Base-by-base conservation (phyloP, 805 yeast species). In the Wickerhamiella galacta region DNA sequence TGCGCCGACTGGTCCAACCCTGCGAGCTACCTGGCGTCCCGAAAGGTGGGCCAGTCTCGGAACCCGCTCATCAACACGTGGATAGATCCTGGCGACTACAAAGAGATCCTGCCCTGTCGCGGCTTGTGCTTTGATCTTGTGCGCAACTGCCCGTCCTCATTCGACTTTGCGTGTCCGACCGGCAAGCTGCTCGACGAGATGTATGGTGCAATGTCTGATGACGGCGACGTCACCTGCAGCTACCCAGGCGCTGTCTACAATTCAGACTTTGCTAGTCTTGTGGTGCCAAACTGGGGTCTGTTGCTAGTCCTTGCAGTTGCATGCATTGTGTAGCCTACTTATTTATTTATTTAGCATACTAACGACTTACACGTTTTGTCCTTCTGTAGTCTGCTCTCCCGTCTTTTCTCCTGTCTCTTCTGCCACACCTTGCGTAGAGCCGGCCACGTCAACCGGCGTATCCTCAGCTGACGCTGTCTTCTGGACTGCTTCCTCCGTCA, bases 91-190 rank as follows among this genome's bases (percentile, higher is more conserved):
- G 62, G 65, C 9, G 49, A 54, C 17, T 87, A 85, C 53, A 74
- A 63, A 44, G 98, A 87, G 54, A 65, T 90, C 3, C 52, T 81
- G 36, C 98, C 98, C 1, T 87, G 98, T 49, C 64, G 76, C 31
- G 74, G 78, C 46, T 66, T 75, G 40, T 90, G 96, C 53, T 61
- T 78, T 39, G 66, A 72, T 4, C 68, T 90, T 6, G 90, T 76
- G 2, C 64, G 81, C 31, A 77, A 78, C 50, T 87, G 98, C 51
- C 95, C 95, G 1, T 54, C 83, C 0, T 70, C 58, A 20, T 71
- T 87, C 46, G 72, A 70, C 2, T 83, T 87, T 51, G 46, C 53
- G 11, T 90, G 96, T 45, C 96, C 98, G 0, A 31, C 37, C 4
- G 38, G 37, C 2, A 14, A 19, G 7, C n/a, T 41, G 11, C 32